phyloP scores from a whole-genome alignment of 2,329 filamentous ascomycete genomes.

The Juglanconis juglandina region DNA sequence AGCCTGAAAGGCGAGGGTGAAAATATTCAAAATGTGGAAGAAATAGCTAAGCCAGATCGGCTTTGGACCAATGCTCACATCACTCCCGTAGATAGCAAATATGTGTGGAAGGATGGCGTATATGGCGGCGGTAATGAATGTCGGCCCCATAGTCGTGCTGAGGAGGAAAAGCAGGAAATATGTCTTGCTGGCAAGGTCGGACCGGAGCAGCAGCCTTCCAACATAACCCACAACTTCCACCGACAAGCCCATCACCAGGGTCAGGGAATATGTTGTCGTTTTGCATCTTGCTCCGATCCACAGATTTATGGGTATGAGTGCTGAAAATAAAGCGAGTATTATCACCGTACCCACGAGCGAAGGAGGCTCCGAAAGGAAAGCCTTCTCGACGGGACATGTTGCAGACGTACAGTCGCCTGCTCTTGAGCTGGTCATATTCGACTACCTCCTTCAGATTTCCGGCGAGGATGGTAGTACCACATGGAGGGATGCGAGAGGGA shows the following conservation, averaged over 20 bases:
- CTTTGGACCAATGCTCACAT: conserved; percentile 32
- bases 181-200: conserved; percentile 28
- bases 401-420: conserved; percentile 21
- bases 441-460: not conserved
- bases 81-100: conserved; percentile 43
- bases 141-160: conserved; percentile 46
- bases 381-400: conserved; percentile 20
- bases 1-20: conserved; percentile 32
- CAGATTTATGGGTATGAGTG: conserved; percentile 23
- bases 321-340: conserved; percentile 25
- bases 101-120: conserved; percentile 45
- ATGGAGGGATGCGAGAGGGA: not conserved
- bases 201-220: conserved; percentile 41
- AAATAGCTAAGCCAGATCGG: conserved; percentile 33
- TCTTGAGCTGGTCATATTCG: conserved; percentile 18
- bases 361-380: conserved; percentile 19
- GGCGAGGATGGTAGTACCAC: not conserved
- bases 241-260: conserved; percentile 38
- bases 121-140: conserved; percentile 41
- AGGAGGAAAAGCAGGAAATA: conserved; percentile 43
- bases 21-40: conserved; percentile 32
- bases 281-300: conserved; percentile 23
- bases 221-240: conserved; percentile 45
- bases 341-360: conserved; percentile 23
- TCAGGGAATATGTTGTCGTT: conserved; percentile 38